Evolutionary conservation across 805 yeast species (phyloP).

Genomic region (Zygosaccharomyces rouxii): DNA sequence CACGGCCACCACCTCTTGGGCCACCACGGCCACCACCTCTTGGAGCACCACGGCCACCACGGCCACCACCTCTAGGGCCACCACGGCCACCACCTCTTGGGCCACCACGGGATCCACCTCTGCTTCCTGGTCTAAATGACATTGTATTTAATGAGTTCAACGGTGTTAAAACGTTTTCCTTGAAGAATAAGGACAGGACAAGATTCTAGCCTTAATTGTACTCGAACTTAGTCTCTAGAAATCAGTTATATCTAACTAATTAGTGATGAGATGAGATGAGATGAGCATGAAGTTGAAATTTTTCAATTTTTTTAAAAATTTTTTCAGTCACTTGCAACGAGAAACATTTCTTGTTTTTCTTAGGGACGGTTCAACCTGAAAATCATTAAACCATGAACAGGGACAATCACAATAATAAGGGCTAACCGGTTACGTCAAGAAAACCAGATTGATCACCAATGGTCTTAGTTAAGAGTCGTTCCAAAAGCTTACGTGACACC

Average conservation of each 20-base stretch:
- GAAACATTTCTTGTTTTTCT: conserved; percentile 7
- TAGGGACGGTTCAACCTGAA: background rate
- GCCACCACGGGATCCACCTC: conserved; percentile 49
- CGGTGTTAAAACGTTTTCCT: conserved; percentile 1
- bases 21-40: conserved; percentile 74
- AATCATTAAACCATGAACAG: background rate
- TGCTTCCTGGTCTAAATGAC: conserved; percentile 71
- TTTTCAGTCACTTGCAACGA: conserved; percentile 6
- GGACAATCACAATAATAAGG: background rate
- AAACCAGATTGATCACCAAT: background rate
- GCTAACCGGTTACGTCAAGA: background rate
- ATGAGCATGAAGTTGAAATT: conserved; percentile 13
- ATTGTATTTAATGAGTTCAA: conserved; percentile 36
- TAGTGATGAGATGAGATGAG: conserved; percentile 12
- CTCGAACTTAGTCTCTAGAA: background rate
- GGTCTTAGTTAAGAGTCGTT: conserved; percentile 50
- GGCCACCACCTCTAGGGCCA: conserved; percentile 82
- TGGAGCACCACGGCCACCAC: conserved; percentile 72
- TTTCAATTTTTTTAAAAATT: conserved; percentile 5
- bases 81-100: conserved; percentile 68
- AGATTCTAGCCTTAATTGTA: background rate
- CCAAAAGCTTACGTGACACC: conserved; percentile 50
- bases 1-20: conserved; percentile 84
- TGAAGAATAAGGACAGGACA: conserved; percentile 1
- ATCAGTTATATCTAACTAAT: background rate